Conservation (phyloP, 1,284 basidiomycete species). For the Coniferiporia weirii region DNA sequence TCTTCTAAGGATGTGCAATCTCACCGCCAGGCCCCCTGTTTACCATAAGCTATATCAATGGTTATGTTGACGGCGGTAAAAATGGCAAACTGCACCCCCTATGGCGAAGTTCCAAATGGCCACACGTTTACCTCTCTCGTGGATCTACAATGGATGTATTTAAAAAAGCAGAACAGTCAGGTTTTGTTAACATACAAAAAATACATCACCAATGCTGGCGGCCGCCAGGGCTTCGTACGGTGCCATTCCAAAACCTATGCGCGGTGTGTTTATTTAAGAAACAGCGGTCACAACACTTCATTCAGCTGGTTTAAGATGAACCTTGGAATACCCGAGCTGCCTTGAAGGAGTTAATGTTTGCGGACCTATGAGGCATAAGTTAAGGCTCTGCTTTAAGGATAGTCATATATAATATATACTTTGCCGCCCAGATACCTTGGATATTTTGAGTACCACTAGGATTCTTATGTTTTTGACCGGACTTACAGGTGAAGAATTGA, state of each 20-base stretch:
- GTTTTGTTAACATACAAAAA: background rate
- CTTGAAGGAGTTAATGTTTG: constrained; percentile 11
- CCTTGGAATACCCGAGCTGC: constrained; percentile 15
- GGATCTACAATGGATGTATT: background rate
- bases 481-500: constrained; percentile 9
- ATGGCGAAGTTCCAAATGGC: constrained; percentile 14
- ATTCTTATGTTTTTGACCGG: background rate
- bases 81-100: background rate
- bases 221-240: constrained; percentile 12
- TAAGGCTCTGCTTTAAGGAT: background rate
- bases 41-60: background rate
- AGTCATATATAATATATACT: background rate
- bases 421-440: constrained; percentile 6
- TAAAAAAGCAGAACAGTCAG: background rate
- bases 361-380: background rate
- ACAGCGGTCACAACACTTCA: background rate
- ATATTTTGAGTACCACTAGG: background rate
- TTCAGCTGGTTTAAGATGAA: background rate
- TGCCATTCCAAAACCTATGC: constrained; percentile 3
- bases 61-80: background rate
- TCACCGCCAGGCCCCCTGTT: constrained; percentile 4
- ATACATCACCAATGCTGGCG: constrained; percentile 13
- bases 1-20: background rate
- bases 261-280: background rate
- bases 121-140: constrained; percentile 13